Conservation (phyloP, 1,139 yeast species). For the Suhomyces kunorum region DNA sequence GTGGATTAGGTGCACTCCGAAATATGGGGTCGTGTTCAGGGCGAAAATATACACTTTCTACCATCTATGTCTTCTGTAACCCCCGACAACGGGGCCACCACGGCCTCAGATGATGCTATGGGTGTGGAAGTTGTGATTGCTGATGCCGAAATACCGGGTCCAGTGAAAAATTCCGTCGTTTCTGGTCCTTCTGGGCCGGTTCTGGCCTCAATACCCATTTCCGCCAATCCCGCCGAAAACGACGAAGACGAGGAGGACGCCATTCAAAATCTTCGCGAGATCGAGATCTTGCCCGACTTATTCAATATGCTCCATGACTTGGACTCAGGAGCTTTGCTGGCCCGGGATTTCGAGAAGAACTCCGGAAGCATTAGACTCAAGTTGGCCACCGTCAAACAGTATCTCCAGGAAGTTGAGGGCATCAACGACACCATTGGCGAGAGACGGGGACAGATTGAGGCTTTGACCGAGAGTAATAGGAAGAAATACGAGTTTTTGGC, state of each 20-base stretch:
- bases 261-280: constrained; percentile 29
- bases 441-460: constrained; percentile 30
- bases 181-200: neutral
- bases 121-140: constrained; percentile 5
- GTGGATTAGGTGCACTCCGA: neutral
- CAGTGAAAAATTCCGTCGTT: neutral
- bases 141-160: neutral
- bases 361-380: constrained; percentile 46
- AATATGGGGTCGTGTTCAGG: constrained; percentile 1
- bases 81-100: neutral
- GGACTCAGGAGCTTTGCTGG: constrained; percentile 38
- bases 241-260: constrained; percentile 21
- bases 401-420: constrained; percentile 40
- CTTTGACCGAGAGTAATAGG: constrained; percentile 27
- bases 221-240: neutral
- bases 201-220: neutral
- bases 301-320: constrained; percentile 39
- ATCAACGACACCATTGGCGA: constrained; percentile 39
- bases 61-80: neutral
- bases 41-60: neutral
- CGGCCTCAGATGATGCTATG: constrained; percentile 9
- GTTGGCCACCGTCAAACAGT: constrained; percentile 32
- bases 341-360: constrained; percentile 48
- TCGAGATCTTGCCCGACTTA: constrained; percentile 43
- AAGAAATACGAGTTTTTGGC: constrained; percentile 30